Evolutionary conservation across 768 basidiomycete species (phyloP), one percentile per base, ranked within the genome.

Genomic region (Lentinula detonsa): DNA sequence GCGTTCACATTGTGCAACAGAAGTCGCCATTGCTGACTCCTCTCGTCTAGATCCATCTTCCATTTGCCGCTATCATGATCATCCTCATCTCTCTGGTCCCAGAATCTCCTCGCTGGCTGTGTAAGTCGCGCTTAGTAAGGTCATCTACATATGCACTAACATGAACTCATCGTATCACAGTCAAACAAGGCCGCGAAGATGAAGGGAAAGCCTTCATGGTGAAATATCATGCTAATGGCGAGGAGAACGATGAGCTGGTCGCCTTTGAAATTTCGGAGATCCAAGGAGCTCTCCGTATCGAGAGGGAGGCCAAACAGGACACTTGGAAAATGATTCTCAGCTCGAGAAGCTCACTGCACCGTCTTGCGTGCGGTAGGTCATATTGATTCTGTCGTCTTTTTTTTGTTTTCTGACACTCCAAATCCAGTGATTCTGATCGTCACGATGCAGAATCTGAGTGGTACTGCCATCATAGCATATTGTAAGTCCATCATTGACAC

Each of bases 221-320:
- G 10, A 60, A 49, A 31, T 60, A 60, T 28, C 59, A 60, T 51
- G 59, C 59, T 40, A 60, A 60, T 5, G 59, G 59, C 21, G 34
- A 21, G 15, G 48, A 49, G 16, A 40, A 60, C 16, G 59, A 60
- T 28, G 59, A 60, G 37, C 39, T 60, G 15, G 59, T 51, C 11
- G 46, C 59, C n/a, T 60, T 60, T 18, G 59, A 60, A 50, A 28
- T 50, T 31, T 34, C 59, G 4, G 48, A 60, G 37, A 51, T 60
- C 15, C 49, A 60, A 10, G 59, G 40, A 31, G 59, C 59, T 11
- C 21, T 60, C 5, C 31, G n/a, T 21, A 3, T n/a, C 5, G 59
- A 60, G 49, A 53, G 48, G 50, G 59, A 60, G 37, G 40, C 50
- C 3, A 60, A 60, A 16, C 59, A 60, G 51, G 59, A 60, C 40